These are phyloP conservation scores for Russula ochroleuca DNA, from an alignment of 768 basidiomycete genomes.

Conservation along the genomic window DNA sequence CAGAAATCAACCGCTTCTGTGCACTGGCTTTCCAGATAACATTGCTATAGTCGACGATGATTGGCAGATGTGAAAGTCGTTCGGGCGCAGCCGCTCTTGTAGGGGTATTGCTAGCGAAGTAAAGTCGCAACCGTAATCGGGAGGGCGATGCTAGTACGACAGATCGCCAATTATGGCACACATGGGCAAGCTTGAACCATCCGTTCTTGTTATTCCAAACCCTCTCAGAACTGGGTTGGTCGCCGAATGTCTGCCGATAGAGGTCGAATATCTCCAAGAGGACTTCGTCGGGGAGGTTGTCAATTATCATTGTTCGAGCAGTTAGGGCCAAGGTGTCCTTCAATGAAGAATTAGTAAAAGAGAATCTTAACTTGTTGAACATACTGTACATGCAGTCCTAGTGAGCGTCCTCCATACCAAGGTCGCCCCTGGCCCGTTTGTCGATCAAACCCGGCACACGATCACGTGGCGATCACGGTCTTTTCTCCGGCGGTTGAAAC, in stretches of 20 bases:
- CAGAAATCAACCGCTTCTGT: background rate
- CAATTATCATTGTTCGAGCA: background rate
- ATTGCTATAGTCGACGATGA: background rate
- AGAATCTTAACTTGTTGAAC: too few species aligned
- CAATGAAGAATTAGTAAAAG: too few species aligned
- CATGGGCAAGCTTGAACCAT: conserved; percentile 2
- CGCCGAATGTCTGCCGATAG: background rate
- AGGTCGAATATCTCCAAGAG: background rate
- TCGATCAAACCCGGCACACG: too few species aligned
- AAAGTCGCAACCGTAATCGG: background rate
- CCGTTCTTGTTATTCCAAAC: background rate
- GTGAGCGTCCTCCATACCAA: too few species aligned
- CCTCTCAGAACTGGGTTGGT: too few species aligned
- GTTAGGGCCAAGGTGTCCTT: too few species aligned
- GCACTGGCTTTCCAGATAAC: background rate
- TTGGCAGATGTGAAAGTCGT: background rate
- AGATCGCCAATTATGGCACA: background rate
- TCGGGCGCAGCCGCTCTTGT: background rate
- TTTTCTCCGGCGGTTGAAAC: too few species aligned
- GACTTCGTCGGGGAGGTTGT: background rate
- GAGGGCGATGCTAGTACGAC: background rate
- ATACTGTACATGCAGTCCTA: too few species aligned
- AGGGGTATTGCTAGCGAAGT: background rate
- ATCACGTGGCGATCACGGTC: too few species aligned
- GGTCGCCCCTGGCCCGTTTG: too few species aligned